Base-by-base conservation (phyloP, 2,329 filamentous ascomycete species). In the Pestalotiopsis sp. region DNA sequence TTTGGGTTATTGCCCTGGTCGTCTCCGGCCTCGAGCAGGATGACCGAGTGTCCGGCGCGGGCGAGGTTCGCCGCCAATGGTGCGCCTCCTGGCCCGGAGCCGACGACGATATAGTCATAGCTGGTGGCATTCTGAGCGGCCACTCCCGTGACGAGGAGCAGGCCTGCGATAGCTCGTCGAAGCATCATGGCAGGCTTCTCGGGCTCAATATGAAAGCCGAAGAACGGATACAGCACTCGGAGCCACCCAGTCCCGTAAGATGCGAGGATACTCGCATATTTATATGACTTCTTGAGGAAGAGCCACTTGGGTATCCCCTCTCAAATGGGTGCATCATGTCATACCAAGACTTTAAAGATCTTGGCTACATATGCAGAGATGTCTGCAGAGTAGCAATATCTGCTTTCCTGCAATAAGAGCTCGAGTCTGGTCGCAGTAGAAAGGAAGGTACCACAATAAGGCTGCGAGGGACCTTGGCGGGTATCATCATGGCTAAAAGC, bases 11-110 rank as follows among this genome's bases (percentile, higher is more conserved):
- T 70, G 5, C 74, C 75, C n/a, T 77, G 70, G 68, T 89, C 86
- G 70, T 86, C 83, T 67, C 86, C 86, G n/a, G 86, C 86, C 73
- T 89, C 87, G 20, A 89, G 81, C 4, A 89, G 80, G 23, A 89
- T 79, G 7, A 86, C 85, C 70, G 82, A 85, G 75, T 85, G 83
- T 66, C 86, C 86, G 56, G 84, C 85, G 58, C 83, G 79, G 6
- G 86, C 87, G 56, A 89, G 81, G 66, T 86, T 82, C 57, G 83
- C 83, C 41, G 86, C 85, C n/a, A 88, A 75, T 31, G 86, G 85
- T 41, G 82, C 85, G 62, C 86, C 86, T 31, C 86, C 86, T 11
- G 86, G 80, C n/a, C 86, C 86, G 11, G 84, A 87, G 9, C 87
- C 87, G 13, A 89, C 85, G n/a, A 89, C 80, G 56, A 89, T 81